Evolutionary conservation across 2,329 filamentous ascomycete species (phyloP).

Genomic region (Cordyceps farinosa): DNA sequence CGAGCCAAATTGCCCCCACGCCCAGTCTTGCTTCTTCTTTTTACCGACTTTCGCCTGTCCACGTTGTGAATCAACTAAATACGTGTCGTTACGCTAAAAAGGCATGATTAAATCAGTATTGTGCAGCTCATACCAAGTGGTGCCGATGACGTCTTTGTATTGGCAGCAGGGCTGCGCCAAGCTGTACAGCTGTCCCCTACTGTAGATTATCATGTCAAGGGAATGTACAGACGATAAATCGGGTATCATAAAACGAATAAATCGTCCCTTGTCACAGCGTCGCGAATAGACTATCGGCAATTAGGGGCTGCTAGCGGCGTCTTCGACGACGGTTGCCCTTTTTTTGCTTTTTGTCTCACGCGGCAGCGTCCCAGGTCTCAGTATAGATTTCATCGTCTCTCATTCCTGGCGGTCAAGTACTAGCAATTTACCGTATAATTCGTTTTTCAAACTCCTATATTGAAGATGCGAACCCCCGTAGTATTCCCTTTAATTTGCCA

Average conservation of each 20-base stretch:
- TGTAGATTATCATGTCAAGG: neutral
- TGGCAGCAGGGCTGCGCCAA: too few species aligned
- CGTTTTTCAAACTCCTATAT: too few species aligned
- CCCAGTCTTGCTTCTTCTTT: neutral
- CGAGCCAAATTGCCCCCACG: neutral
- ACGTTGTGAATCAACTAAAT: neutral
- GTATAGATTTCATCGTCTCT: neutral
- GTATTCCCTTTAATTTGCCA: neutral
- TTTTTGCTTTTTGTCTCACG: constrained; percentile 8
- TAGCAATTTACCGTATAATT: neutral
- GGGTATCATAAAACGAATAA: neutral
- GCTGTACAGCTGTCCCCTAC: too few species aligned
- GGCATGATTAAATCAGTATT: neutral
- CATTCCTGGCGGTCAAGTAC: neutral
- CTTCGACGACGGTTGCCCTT: neutral
- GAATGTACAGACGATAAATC: neutral
- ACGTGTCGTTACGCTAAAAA: neutral
- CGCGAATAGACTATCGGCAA: neutral
- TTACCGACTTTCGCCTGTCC: neutral
- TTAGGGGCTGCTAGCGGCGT: neutral
- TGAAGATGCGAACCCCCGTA: neutral
- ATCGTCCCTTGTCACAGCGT: neutral
- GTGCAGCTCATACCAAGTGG: neutral
- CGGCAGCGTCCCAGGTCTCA: neutral
- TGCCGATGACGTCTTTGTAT: neutral